Base-by-base conservation (phyloP, 768 basidiomycete species). In the Podaxis sp. region DNA sequence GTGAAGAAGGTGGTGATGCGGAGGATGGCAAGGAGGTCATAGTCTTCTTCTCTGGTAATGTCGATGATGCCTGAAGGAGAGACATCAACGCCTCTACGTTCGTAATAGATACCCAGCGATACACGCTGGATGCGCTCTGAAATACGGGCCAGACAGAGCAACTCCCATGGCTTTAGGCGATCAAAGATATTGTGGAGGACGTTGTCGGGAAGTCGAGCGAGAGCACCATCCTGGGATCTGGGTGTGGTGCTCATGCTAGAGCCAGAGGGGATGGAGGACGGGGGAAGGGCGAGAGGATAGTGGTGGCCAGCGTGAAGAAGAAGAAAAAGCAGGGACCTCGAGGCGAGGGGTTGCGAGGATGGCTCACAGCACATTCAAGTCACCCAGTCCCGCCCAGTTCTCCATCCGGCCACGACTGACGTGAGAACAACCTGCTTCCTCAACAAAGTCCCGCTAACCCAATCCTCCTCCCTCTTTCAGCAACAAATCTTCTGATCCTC, bases 81-180 rank as follows among this genome's bases (percentile, higher is more conserved):
- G 52, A 62, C 61, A 53, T 62, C 61, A 48, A 62, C 61, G 53
- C 61, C 61, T 62, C 61, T 62, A 24, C 61, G 61, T 30, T 55
- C 53, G 44, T 62, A 62, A 48, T 62, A 62, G 42, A 62, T 62
- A 30, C 28, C 61, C 53, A 62, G 61, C 12, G 61, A 62, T 30
- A 62, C 44, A 46, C 61, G 61, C 53, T 62, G 61, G 61, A 62
- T 55, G 40, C 61, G 61, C 53, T 62, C 61, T 49, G 61, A 62
- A 12, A 62, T 55, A 9, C 61, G 61, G 17, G 61, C 52, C 9
- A 62, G 61, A 22, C 61, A 62, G 61, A 62, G 61, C 42, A 62
- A 52, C 36, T 62, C 61, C 61, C 61, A 62, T 39, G 61, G 61
- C 33, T 62, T 62, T 13, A 62, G 53, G 42, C 52, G 61, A 55